A percentile compares a stretch with the other conserved stretches of the same genome.
phyloP scores from a whole-genome alignment of 2,329 filamentous ascomycete genomes.

The Domatiomyces catenatus region DNA sequence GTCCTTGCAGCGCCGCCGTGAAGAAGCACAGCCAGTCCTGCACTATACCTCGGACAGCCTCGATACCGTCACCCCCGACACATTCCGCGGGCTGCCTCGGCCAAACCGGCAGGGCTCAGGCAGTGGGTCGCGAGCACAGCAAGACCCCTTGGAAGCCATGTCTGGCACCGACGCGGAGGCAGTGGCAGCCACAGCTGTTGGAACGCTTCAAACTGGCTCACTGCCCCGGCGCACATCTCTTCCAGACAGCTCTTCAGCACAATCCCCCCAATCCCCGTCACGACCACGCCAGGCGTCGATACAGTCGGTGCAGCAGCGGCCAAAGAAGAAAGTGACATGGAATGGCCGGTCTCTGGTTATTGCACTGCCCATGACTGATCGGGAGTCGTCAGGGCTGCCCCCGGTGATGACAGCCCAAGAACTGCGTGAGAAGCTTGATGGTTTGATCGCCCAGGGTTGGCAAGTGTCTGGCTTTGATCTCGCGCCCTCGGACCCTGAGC shows the following conservation, averaged over 20 bases:
- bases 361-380: conserved; percentile 51
- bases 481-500: conserved; percentile 5
- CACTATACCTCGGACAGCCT: conserved; percentile 11
- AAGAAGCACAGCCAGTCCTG: background rate
- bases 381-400: conserved; percentile 39
- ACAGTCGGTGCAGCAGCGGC: conserved; percentile 20
- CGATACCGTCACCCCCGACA: conserved; percentile 15
- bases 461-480: conserved; percentile 28
- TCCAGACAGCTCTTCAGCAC: conserved; percentile 19
- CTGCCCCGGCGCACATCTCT: conserved; percentile 17
- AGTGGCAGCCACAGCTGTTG: background rate
- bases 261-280: conserved; percentile 21
- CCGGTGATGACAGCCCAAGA: conserved; percentile 26
- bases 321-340: conserved; percentile 61
- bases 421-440: conserved; percentile 24
- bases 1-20: background rate
- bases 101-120: background rate
- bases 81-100: conserved; percentile 3
- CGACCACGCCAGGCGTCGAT: conserved; percentile 33
- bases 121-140: background rate
- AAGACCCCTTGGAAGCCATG: background rate
- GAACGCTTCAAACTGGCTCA: conserved; percentile 18
- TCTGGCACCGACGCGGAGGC: background rate
- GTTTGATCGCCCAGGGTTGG: conserved; percentile 30
- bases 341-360: conserved; percentile 61